Percentiles rank a stretch among this genome's conserved stretches.
Evolutionary conservation across 2,329 filamentous ascomycete species (phyloP).

Genomic region (Torrubiellomyces zombiae): DNA sequence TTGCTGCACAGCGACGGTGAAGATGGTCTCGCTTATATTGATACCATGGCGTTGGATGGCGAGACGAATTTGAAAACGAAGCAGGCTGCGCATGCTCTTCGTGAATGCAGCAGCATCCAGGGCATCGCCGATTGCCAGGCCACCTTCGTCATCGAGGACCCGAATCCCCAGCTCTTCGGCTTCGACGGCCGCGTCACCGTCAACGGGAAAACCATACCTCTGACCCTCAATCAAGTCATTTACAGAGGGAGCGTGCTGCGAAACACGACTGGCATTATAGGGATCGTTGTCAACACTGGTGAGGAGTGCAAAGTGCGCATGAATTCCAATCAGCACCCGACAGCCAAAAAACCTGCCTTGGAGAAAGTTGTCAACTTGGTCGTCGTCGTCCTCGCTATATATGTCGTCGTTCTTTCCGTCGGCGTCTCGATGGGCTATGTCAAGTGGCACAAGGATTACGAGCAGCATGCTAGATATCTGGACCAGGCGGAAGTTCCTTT

Average conservation of each 20-base stretch:
- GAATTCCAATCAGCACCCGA: slow-evolving; percentile 79
- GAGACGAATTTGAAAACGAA: slow-evolving; percentile 73
- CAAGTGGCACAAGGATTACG: slow-evolving; percentile 53
- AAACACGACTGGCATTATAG: slow-evolving; percentile 59
- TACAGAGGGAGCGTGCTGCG: slow-evolving; percentile 75
- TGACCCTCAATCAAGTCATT: slow-evolving; percentile 68
- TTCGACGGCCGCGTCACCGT: slow-evolving; percentile 55
- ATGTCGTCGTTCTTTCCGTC: slow-evolving; percentile 63
- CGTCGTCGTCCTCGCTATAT: slow-evolving; percentile 63
- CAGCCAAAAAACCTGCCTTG: slow-evolving; percentile 65
- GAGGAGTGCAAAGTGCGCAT: slow-evolving; percentile 87
- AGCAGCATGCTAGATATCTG: slow-evolving; percentile 63
- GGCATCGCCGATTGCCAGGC: slow-evolving; percentile 38
- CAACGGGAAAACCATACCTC: slow-evolving; percentile 40
- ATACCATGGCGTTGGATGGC: slow-evolving; percentile 72
- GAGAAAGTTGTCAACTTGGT: slow-evolving; percentile 66
- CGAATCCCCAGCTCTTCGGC: slow-evolving; percentile 60
- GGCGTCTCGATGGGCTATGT: slow-evolving; percentile 72
- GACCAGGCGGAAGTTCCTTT: slow-evolving; percentile 52
- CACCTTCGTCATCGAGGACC: slow-evolving; percentile 57
- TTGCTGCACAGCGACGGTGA: slow-evolving; percentile 63
- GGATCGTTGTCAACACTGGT: slow-evolving; percentile 73
- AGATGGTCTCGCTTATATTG: slow-evolving; percentile 66
- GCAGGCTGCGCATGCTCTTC: slow-evolving; percentile 44
- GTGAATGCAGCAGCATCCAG: slow-evolving; percentile 36